These are phyloP conservation scores for Stropharia rugosoannulata DNA, from an alignment of 768 basidiomycete species.

Conservation along the genomic window DNA sequence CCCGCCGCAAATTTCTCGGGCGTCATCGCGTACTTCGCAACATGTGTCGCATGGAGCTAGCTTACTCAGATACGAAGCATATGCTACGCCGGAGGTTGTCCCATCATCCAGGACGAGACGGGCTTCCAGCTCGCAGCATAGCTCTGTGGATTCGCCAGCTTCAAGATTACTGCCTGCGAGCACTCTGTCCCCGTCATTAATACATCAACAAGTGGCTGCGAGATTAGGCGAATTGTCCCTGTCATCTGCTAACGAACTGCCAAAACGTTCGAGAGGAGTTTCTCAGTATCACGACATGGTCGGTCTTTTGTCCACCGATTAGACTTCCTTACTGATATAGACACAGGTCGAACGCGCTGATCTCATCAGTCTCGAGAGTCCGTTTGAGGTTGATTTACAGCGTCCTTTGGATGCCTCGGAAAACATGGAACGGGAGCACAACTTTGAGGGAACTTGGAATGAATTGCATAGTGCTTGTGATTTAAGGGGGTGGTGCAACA, in stretches of 20 bases:
- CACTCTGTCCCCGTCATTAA: slow-evolving; percentile 14
- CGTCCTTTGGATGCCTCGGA: slow-evolving; percentile 12
- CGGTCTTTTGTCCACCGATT: not conserved
- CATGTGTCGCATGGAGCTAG: slow-evolving; percentile 19
- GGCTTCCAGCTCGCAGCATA: slow-evolving; percentile 23
- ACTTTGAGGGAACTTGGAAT: slow-evolving; percentile 63
- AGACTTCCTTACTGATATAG: not conserved
- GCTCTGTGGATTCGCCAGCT: slow-evolving; percentile 33
- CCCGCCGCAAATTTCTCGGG: slow-evolving; percentile 13
- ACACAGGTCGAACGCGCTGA: slow-evolving; percentile 40
- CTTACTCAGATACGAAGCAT: slow-evolving; percentile 69
- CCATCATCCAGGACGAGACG: slow-evolving; percentile 40
- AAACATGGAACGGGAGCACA: slow-evolving; percentile 2
- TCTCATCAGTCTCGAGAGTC: slow-evolving; percentile 75
- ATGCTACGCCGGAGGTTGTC: slow-evolving; percentile 57
- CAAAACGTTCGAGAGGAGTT: not conserved
- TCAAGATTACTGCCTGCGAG: slow-evolving; percentile 26
- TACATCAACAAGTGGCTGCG: slow-evolving; percentile 8
- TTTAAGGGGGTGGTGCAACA: slow-evolving; percentile 70
- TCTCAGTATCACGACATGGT: no score
- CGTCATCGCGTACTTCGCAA: slow-evolving; percentile 10
- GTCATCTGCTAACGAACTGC: not conserved
- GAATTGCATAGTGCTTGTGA: slow-evolving; percentile 37
- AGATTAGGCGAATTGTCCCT: slow-evolving; percentile 5
- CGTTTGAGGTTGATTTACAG: slow-evolving; percentile 52